These are phyloP conservation scores for sunflower (Helianthus annuus) DNA, from an alignment of 129 eudicot genomes.

Conservation along the genomic window DNA sequence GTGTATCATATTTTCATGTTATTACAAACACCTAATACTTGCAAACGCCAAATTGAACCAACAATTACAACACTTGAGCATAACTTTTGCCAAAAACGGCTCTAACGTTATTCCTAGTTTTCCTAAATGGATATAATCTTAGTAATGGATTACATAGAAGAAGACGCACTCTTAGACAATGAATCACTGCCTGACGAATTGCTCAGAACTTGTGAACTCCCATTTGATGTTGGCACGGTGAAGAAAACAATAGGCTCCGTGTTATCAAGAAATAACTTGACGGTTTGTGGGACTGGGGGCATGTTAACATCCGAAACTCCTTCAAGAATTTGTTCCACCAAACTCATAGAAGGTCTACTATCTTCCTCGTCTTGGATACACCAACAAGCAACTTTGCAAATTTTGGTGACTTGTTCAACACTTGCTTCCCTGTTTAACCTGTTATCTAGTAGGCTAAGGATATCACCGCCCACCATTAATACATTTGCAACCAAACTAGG, in stretches of 20 bases:
- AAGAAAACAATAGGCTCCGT: slow-evolving; percentile 38
- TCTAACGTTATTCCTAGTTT: too few relatives aligned
- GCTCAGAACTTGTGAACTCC: slow-evolving; percentile 29
- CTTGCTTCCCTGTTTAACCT: slow-evolving; percentile 50
- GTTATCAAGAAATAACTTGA: slow-evolving; percentile 46
- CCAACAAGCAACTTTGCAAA: slow-evolving; percentile 75
- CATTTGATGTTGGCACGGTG: slow-evolving; percentile 39
- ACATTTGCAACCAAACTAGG: slow-evolving; percentile 54
- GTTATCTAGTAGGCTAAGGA: slow-evolving; percentile 56
- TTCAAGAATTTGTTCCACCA: slow-evolving; percentile 66
- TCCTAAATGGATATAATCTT: not conserved
- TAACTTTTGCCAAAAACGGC: too few relatives aligned
- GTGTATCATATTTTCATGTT: too few relatives aligned
- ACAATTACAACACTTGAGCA: too few relatives aligned
- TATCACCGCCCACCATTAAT: slow-evolving; percentile 51
- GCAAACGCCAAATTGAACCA: too few relatives aligned
- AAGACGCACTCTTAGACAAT: too few relatives aligned
- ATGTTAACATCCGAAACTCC: slow-evolving; percentile 59
- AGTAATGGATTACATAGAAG: too few relatives aligned
- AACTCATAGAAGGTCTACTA: slow-evolving; percentile 67
- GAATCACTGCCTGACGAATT: not conserved
- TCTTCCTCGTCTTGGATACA: slow-evolving; percentile 79
- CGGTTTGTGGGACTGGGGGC: slow-evolving; percentile 58
- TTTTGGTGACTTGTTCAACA: slow-evolving; percentile 48
- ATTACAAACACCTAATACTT: too few relatives aligned